A percentile compares a stretch with the other conserved stretches of the same genome.
These are phyloP conservation scores for Wakefieldia striispora DNA, from an alignment of 768 basidiomycete genomes.

Conservation along the genomic window DNA sequence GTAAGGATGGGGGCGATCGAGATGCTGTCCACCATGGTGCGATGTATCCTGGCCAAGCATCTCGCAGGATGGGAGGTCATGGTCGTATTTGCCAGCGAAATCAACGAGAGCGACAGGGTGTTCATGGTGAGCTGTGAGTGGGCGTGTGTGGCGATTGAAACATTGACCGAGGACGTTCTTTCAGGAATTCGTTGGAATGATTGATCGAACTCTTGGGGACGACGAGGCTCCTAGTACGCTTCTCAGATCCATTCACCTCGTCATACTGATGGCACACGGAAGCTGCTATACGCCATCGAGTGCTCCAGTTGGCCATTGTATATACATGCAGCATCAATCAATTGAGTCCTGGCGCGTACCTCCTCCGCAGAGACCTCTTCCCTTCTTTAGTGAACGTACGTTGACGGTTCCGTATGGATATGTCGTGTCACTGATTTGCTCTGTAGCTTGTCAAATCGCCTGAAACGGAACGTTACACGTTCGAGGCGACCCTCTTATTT, in stretches of 20 bases:
- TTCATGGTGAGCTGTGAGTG: slow-evolving; percentile 44
- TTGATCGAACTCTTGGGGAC: slow-evolving; percentile 49
- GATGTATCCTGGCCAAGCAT: slow-evolving; percentile 53
- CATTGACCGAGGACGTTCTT: not conserved
- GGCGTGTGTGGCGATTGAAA: not conserved
- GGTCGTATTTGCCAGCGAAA: slow-evolving; percentile 64
- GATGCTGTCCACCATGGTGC: slow-evolving; percentile 47
- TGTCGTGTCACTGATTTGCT: not conserved
- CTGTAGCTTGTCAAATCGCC: slow-evolving; percentile 53
- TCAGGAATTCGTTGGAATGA: slow-evolving; percentile 49
- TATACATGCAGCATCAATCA: slow-evolving; percentile 60
- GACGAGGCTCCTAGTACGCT: slow-evolving; percentile 35
- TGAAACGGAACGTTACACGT: slow-evolving; percentile 53
- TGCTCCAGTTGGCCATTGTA: slow-evolving; percentile 54
- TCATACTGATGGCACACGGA: slow-evolving; percentile 3
- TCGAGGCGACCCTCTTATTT: slow-evolving; percentile 60
- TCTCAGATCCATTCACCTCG: not conserved
- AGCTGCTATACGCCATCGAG: slow-evolving; percentile 52
- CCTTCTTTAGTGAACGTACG: slow-evolving; percentile 50
- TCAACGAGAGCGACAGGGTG: slow-evolving; percentile 52
- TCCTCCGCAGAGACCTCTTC: slow-evolving; percentile 61
- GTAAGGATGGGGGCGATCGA: slow-evolving; percentile 43
- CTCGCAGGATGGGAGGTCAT: slow-evolving; percentile 71
- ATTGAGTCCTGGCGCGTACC: slow-evolving; percentile 70
- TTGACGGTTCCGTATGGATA: slow-evolving; percentile 2